A percentile compares a stretch with the other conserved stretches of the same genome.
Evolutionary conservation across 305 asterid genomes (phyloP).

Genomic region (Plantago coronopus): DNA sequence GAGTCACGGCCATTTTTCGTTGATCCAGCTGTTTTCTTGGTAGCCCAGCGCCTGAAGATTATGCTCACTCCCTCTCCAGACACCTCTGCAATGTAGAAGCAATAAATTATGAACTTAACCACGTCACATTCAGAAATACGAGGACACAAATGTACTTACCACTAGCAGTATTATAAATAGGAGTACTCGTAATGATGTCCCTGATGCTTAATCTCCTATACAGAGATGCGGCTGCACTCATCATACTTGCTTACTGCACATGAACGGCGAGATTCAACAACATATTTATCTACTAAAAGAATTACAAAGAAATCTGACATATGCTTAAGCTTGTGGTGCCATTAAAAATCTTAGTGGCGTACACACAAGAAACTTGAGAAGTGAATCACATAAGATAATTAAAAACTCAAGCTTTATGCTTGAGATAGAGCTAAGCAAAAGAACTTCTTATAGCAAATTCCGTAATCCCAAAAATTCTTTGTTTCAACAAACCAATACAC

Average conservation of each 20-base stretch:
- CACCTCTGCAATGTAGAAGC: slow-evolving; percentile 34
- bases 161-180: slow-evolving; percentile 50
- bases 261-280: slow-evolving; percentile 1
- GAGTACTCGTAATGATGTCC: slow-evolving; percentile 44
- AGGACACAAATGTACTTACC: slow-evolving; percentile 37
- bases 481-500: too few species aligned
- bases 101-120: background rate
- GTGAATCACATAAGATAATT: too few species aligned
- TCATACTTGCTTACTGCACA: slow-evolving; percentile 25
- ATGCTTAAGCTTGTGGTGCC: too few species aligned
- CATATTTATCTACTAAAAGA: too few species aligned
- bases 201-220: slow-evolving; percentile 56
- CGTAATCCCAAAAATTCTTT: too few species aligned
- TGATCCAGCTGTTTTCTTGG: slow-evolving; percentile 85
- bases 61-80: slow-evolving; percentile 76
- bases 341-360: too few species aligned
- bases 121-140: background rate
- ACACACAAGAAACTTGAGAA: too few species aligned
- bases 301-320: too few species aligned
- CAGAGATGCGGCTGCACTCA: slow-evolving; percentile 53
- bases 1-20: slow-evolving; percentile 94
- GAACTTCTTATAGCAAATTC: too few species aligned
- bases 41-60: slow-evolving; percentile 81
- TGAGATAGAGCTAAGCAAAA: too few species aligned
- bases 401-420: too few species aligned